Evolutionary conservation across 441 rosid genomes (phyloP).

Genomic region (Lagerstroemia fauriei): DNA sequence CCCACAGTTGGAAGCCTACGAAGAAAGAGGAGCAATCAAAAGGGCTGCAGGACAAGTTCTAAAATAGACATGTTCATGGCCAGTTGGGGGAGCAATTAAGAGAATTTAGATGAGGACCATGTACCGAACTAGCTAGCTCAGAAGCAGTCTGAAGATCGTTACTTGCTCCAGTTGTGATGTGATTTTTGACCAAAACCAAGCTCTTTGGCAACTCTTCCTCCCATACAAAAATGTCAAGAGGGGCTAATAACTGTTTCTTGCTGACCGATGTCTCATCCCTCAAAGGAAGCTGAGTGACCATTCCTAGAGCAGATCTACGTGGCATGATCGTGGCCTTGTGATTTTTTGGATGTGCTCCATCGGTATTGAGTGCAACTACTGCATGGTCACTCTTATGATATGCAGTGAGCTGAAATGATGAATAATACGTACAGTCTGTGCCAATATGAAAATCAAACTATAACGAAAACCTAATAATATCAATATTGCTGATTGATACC

Average conservation of each 20-base stretch:
- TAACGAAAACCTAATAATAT: not conserved
- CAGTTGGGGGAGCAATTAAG: not conserved
- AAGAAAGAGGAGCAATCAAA: not conserved
- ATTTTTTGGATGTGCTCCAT: slow-evolving; percentile 87
- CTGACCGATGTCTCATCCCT: slow-evolving; percentile 90
- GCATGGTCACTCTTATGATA: slow-evolving; percentile 99
- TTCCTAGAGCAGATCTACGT: slow-evolving; percentile 96
- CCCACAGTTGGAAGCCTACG: slow-evolving; percentile 85
- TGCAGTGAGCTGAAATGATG: slow-evolving; percentile 75
- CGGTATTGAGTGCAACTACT: slow-evolving; percentile 83
- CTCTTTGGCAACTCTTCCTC: slow-evolving; percentile 98
- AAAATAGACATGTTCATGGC: not conserved
- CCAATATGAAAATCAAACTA: not conserved
- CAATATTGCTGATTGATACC: slow-evolving; percentile 42
- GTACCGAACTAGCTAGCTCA: slow-evolving; percentile 93
- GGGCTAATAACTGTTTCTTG: slow-evolving; percentile 90
- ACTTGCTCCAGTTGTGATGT: slow-evolving; percentile 92
- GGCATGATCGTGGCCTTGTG: slow-evolving; percentile 99
- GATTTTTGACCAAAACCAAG: slow-evolving; percentile 88
- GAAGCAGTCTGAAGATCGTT: slow-evolving; percentile 90
- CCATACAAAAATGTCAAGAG: slow-evolving; percentile 98
- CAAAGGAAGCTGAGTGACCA: slow-evolving; percentile 97
- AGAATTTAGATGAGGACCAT: slow-evolving; percentile 53
- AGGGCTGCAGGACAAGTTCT: not conserved
- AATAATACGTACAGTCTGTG: not conserved